Percentiles rank a stretch among this genome's conserved stretches.
Evolutionary conservation across 164 flowering plant species (phyloP).

Genomic region (Magnolia officinalis): DNA sequence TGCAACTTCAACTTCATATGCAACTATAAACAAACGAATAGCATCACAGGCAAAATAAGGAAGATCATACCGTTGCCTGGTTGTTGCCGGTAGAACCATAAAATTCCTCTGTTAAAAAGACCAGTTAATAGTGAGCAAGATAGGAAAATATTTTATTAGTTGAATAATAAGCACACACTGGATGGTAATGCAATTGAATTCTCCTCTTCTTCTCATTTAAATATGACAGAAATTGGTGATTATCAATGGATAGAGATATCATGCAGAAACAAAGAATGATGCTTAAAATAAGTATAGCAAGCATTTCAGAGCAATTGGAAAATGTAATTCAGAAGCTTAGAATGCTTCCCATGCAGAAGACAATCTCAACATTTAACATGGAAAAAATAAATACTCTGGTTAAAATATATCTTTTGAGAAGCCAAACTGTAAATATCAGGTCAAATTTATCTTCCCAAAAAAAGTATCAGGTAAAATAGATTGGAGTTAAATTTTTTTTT

Average conservation of each 20-base stretch:
- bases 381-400: not conserved
- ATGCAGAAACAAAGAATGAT: not conserved
- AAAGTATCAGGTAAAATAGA: too few species aligned
- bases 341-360: not conserved
- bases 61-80: conserved; percentile 64
- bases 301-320: not conserved
- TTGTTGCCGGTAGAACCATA: conserved; percentile 67
- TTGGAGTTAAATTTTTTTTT: too few species aligned
- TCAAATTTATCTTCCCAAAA: too few species aligned
- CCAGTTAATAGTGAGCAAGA: not conserved
- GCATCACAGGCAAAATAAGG: not conserved
- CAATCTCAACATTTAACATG: not conserved
- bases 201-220: not conserved
- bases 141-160: not conserved
- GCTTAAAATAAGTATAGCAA: not conserved
- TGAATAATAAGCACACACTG: not conserved
- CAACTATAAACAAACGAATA: not conserved
- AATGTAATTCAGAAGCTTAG: not conserved
- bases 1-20: not conserved
- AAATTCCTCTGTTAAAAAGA: conserved; percentile 53
- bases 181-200: not conserved
- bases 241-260: not conserved
- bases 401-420: too few species aligned
- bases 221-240: not conserved
- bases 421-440: too few species aligned